phyloP scores from a whole-genome alignment of 2,329 filamentous ascomycete genomes.

The Nemania sp. region DNA sequence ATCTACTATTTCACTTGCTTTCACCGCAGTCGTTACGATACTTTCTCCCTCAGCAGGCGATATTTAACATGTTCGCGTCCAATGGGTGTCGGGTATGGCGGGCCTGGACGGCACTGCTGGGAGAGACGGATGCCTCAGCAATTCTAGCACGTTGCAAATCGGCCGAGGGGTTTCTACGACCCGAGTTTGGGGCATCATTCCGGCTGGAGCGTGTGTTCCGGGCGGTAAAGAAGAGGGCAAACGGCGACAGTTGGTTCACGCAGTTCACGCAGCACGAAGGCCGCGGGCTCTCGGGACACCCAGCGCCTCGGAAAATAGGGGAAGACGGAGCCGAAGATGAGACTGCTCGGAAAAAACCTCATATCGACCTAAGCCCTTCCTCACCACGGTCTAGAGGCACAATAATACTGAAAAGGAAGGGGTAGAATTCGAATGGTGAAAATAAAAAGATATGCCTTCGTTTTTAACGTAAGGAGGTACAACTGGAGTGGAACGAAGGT shows the following conservation, averaged over 20 bases:
- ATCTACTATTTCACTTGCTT: slow-evolving; percentile 25
- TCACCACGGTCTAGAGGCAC: slow-evolving; percentile 17
- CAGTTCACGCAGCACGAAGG: slow-evolving; percentile 4
- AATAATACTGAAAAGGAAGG: slow-evolving; percentile 8
- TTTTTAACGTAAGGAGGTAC: too few relatives aligned
- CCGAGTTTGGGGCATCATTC: slow-evolving; percentile 24
- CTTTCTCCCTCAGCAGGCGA: slow-evolving; percentile 25
- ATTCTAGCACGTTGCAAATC: slow-evolving; percentile 19
- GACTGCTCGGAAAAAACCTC: background rate
- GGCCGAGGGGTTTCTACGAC: slow-evolving; percentile 17
- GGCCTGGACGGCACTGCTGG: slow-evolving; percentile 25
- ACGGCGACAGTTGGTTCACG: slow-evolving; percentile 17
- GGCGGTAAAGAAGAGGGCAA: slow-evolving; percentile 22
- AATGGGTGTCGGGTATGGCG: slow-evolving; percentile 27
- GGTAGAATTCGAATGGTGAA: background rate
- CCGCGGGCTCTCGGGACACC: background rate
- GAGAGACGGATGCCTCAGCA: slow-evolving; percentile 19
- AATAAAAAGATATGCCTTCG: too few relatives aligned
- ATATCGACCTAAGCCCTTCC: background rate
- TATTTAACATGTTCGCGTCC: slow-evolving; percentile 13
- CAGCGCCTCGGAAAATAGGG: background rate
- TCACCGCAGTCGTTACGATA: slow-evolving; percentile 21
- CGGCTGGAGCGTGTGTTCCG: slow-evolving; percentile 23
- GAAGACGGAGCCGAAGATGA: background rate
- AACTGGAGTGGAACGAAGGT: too few relatives aligned